Conservation (phyloP, 768 basidiomycete genomes). For the Boletus patriciae region DNA sequence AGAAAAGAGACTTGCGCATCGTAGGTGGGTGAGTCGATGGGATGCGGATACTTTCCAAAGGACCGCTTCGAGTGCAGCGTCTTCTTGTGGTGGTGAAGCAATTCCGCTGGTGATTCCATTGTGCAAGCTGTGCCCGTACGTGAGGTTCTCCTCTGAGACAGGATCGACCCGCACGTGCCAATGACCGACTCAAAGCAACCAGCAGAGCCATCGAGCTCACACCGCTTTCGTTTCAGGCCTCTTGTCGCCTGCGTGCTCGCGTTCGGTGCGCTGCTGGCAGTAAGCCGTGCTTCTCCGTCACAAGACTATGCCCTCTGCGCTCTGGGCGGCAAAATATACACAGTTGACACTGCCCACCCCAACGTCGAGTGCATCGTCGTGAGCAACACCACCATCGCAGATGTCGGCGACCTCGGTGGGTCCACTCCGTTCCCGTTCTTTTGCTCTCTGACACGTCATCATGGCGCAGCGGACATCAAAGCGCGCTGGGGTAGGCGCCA, state of each 20-base stretch:
- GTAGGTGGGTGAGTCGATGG: conserved; percentile 71
- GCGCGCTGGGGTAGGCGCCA: conserved; percentile 23
- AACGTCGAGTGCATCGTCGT: conserved; percentile 64
- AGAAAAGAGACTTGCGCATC: conserved; percentile 52
- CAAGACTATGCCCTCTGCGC: conserved; percentile 61
- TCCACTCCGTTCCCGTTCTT: not conserved
- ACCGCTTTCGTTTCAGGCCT: not conserved
- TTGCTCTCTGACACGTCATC: not conserved
- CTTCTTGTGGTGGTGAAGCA: conserved; percentile 35
- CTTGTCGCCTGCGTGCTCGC: conserved; percentile 10
- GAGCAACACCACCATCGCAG: conserved; percentile 45
- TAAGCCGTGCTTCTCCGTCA: not conserved
- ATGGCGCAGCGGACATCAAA: conserved; percentile 22
- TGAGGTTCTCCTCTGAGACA: too few relatives aligned
- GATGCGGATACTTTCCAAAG: conserved; percentile 65
- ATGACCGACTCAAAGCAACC: not conserved
- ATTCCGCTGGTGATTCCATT: conserved; percentile 26
- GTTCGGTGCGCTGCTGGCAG: conserved; percentile 2
- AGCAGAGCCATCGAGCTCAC: not conserved
- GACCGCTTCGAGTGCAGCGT: conserved; percentile 53
- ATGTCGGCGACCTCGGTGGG: conserved; percentile 51
- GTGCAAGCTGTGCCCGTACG: too few relatives aligned
- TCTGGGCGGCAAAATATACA: conserved; percentile 54
- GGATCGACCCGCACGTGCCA: too few relatives aligned
- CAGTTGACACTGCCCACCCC: conserved; percentile 56